Base-by-base conservation (phyloP, 106 monocot genomes). In the Acorus calamus region DNA sequence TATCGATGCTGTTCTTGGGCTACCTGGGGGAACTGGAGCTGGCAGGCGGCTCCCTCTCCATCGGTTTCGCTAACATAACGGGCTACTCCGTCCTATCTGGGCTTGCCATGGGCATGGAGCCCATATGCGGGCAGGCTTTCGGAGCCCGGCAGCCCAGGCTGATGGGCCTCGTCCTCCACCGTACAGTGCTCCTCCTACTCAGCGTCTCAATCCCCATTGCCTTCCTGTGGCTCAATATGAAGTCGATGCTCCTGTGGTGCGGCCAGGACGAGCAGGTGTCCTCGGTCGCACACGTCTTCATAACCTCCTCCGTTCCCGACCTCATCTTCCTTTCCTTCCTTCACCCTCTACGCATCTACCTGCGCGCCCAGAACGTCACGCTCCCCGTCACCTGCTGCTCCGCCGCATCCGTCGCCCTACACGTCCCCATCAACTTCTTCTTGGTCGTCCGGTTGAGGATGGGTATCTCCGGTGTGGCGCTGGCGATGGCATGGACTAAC, bases 401-500 rank as follows among this genome's bases (percentile, higher is more conserved):
- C 8, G 50, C 57, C 9, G 4, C 58, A 7, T 55, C 72, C 3
- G 42, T 55, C 12, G 42, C 65, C 5, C 2, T 72, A 49, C 72
- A 65, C 64, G 43, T 72, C 13, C 57, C 63, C 9, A 4, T 65
- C 3, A 65, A 64, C 57, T 59, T 50, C 45, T 57, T 47, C 65
- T 51, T 73, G n/a, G 57, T 58, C 48, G 46, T 50, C 46, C 1
- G 44, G 9, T 65, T 73, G 12, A 12, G 47, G 0, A 57, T 12
- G 0, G 72, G 72, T 4, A 73, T 73, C 51, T 44, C 50, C 46
- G 72, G 72, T 42, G 72, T 73, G n/a, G 72, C 72, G 0, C 12
- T 52, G 1, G 56, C 64, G 8, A 51, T 57, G 2, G 65, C 42
- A 0, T 4, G 64, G 7, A 65, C 65, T 10, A 65, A 65, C 49